phyloP scores from a whole-genome alignment of 2,329 filamentous ascomycete genomes.

The Acrodontium crateriforme region DNA sequence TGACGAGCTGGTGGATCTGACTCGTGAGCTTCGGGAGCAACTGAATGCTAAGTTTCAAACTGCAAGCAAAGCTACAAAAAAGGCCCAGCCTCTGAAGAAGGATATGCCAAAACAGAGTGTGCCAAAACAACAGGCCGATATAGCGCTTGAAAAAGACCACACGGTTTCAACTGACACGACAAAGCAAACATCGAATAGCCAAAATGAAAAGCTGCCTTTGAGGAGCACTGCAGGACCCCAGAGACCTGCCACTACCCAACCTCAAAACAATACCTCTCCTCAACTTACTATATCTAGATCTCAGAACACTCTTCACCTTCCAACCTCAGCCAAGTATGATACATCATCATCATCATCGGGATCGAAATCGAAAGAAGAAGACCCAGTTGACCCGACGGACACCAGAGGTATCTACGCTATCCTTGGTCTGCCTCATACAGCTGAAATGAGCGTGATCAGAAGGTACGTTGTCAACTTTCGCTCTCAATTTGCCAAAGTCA shows the following conservation, averaged over 20 bases:
- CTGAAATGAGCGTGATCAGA: neutral
- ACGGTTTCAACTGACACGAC: too few species aligned
- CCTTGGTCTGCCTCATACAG: conserved; percentile 1
- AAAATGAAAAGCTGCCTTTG: too few species aligned
- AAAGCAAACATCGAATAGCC: too few species aligned
- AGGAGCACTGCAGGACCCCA: too few species aligned
- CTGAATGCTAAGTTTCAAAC: conserved; percentile 1
- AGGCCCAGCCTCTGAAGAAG: neutral
- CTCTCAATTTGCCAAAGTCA: neutral
- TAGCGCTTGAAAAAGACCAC: too few species aligned
- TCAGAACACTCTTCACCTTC: too few species aligned
- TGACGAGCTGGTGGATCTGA: conserved; percentile 7
- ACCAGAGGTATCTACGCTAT: conserved; percentile 1
- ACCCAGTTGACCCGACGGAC: too few species aligned
- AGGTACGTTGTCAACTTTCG: conserved; percentile 1
- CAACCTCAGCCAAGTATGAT: neutral
- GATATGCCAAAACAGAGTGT: neutral
- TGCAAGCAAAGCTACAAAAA: neutral
- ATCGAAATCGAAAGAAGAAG: too few species aligned
- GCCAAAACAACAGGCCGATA: neutral
- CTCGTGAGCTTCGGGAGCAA: neutral
- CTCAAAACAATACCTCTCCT: too few species aligned
- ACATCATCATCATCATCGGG: neutral
- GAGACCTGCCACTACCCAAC: too few species aligned
- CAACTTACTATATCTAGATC: too few species aligned